These are phyloP conservation scores for Hymenoscyphus infarciens DNA, from an alignment of 2,329 filamentous ascomycete genomes.

Conservation along the genomic window DNA sequence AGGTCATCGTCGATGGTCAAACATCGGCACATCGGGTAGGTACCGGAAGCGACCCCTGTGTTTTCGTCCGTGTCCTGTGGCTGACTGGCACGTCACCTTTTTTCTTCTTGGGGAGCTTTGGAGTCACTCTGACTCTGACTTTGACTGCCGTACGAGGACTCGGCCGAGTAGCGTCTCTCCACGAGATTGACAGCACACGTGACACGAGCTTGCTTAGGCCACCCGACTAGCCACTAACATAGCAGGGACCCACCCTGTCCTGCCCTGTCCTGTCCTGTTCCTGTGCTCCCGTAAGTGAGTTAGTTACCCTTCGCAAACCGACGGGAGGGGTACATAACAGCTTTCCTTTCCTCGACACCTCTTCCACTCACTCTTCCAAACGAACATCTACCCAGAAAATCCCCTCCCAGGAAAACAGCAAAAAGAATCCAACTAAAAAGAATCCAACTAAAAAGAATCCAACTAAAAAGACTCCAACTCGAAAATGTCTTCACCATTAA, in stretches of 20 bases:
- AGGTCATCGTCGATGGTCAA: too few relatives aligned
- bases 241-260: too few relatives aligned
- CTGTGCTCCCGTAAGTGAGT: neutral
- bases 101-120: too few relatives aligned
- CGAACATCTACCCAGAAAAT: neutral
- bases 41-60: too few relatives aligned
- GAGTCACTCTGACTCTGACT: too few relatives aligned
- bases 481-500: constrained; percentile 47
- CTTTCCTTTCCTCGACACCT: neutral
- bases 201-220: too few relatives aligned
- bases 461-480: too few relatives aligned
- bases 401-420: neutral
- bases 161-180: too few relatives aligned
- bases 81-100: too few relatives aligned
- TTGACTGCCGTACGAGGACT: too few relatives aligned
- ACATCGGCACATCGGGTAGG: too few relatives aligned
- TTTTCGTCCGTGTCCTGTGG: too few relatives aligned
- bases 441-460: constrained; percentile 7
- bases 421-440: constrained; percentile 5
- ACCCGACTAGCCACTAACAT: neutral
- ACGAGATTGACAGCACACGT: constrained; percentile 4
- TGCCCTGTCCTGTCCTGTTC: neutral
- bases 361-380: neutral
- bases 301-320: neutral
- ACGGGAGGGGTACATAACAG: neutral